These are phyloP conservation scores for Talaromyces verruculosus DNA, from an alignment of 2,329 filamentous ascomycete genomes.

Conservation along the genomic window DNA sequence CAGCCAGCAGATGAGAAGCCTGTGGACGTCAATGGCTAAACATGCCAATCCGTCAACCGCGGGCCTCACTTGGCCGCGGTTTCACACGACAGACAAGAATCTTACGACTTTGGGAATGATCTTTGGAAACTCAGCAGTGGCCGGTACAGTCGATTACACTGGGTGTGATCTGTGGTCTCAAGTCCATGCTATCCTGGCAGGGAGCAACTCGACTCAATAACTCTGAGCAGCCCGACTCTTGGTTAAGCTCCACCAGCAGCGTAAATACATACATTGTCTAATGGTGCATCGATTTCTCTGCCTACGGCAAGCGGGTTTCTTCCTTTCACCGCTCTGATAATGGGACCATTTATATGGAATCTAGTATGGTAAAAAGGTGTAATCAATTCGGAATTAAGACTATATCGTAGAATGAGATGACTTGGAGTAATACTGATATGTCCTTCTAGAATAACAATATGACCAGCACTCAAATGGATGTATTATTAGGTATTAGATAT, in stretches of 20 bases:
- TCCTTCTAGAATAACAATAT: background rate
- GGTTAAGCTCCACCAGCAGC: background rate
- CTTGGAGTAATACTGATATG: background rate
- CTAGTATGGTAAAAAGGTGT: background rate
- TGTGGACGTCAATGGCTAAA: slow-evolving; percentile 28
- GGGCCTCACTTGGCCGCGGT: slow-evolving; percentile 23
- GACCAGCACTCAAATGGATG: background rate
- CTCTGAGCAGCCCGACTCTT: background rate
- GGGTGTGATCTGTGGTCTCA: slow-evolving; percentile 24
- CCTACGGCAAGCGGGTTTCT: background rate
- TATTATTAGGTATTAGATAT: background rate
- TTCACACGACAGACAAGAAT: slow-evolving; percentile 17
- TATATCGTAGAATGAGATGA: background rate
- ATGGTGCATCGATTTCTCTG: background rate
- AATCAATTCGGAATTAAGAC: background rate
- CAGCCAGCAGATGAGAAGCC: slow-evolving; percentile 24
- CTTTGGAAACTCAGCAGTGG: slow-evolving; percentile 20
- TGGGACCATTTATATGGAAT: background rate
- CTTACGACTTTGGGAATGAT: slow-evolving; percentile 20
- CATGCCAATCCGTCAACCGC: slow-evolving; percentile 22
- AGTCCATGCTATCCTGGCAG: slow-evolving; percentile 15
- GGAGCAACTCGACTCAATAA: background rate
- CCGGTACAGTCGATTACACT: slow-evolving; percentile 24
- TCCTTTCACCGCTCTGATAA: background rate
- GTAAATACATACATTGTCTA: background rate